Conservation (phyloP, 768 basidiomycete genomes). For the Lentinula detonsa region DNA sequence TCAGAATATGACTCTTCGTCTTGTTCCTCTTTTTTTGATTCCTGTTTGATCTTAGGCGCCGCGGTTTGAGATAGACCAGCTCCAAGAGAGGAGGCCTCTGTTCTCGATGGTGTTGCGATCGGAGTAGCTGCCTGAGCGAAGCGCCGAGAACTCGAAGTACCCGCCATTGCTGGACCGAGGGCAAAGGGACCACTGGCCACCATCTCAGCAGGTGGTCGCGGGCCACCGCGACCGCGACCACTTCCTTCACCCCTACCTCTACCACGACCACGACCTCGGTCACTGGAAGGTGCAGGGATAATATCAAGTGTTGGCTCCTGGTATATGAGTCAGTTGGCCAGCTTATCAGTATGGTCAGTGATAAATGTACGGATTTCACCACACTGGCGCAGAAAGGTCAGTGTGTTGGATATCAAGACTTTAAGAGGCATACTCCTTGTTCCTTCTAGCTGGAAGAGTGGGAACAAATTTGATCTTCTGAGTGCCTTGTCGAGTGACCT, state of each 20-base stretch:
- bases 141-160: slow-evolving; percentile 44
- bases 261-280: slow-evolving; percentile 38
- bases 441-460: slow-evolving; percentile 66
- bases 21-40: slow-evolving; percentile 23
- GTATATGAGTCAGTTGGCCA: slow-evolving; percentile 5
- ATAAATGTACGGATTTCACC: slow-evolving; percentile 51
- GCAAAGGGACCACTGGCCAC: slow-evolving; percentile 84
- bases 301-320: slow-evolving; percentile 42
- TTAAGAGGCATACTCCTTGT: slow-evolving; percentile 61
- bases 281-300: slow-evolving; percentile 24
- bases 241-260: slow-evolving; percentile 45
- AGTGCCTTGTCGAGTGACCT: slow-evolving; percentile 68
- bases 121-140: slow-evolving; percentile 39
- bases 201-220: slow-evolving; percentile 61
- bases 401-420: not conserved
- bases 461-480: slow-evolving; percentile 80
- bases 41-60: slow-evolving; percentile 41
- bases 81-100: slow-evolving; percentile 36
- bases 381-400: slow-evolving; percentile 35
- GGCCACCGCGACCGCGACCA: slow-evolving; percentile 47
- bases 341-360: not conserved
- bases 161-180: slow-evolving; percentile 73
- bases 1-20: slow-evolving; percentile 78
- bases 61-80: slow-evolving; percentile 43
- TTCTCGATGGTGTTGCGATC: slow-evolving; percentile 46